Conservation (phyloP, 2,329 filamentous ascomycete species). For the Penicillium sp. region DNA sequence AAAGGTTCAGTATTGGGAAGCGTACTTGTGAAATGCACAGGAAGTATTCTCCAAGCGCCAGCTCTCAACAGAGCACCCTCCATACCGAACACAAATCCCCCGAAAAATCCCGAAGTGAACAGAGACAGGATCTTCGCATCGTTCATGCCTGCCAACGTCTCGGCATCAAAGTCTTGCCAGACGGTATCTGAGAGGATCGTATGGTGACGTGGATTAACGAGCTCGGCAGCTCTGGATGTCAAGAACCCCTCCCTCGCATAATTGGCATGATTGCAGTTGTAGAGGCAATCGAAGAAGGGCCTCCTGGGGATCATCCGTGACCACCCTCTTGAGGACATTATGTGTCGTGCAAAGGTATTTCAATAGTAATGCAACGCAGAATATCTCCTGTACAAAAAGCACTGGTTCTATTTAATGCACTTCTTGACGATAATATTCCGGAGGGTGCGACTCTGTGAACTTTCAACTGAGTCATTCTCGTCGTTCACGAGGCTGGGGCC, state of each 20-base stretch:
- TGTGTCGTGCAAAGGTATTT: neutral
- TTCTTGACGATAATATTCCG: no score
- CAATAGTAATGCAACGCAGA: no score
- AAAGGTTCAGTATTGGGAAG: no score
- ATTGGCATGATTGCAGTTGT: neutral
- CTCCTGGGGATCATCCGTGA: constrained; percentile 1
- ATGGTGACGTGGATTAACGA: constrained; percentile 22
- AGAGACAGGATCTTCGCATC: constrained; percentile 18
- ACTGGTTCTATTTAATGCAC: no score
- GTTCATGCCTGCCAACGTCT: constrained; percentile 11
- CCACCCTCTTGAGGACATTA: neutral
- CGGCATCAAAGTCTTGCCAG: constrained; percentile 13
- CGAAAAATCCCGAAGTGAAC: constrained; percentile 22
- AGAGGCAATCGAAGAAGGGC: neutral
- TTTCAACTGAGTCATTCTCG: no score
- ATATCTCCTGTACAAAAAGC: no score
- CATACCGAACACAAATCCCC: constrained; percentile 17
- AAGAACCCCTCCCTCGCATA: neutral
- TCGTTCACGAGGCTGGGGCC: no score
- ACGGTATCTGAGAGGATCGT: constrained; percentile 12
- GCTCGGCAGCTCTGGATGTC: constrained; percentile 1
- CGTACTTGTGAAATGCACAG: neutral
- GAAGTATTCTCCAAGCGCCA: constrained; percentile 1
- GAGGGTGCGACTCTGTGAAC: no score
- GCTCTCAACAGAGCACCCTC: constrained; percentile 3